Percentiles rank a stretch among this genome's conserved stretches.
These are phyloP conservation scores for Withania somnifera DNA, from an alignment of 305 asterid species.

Conservation along the genomic window DNA sequence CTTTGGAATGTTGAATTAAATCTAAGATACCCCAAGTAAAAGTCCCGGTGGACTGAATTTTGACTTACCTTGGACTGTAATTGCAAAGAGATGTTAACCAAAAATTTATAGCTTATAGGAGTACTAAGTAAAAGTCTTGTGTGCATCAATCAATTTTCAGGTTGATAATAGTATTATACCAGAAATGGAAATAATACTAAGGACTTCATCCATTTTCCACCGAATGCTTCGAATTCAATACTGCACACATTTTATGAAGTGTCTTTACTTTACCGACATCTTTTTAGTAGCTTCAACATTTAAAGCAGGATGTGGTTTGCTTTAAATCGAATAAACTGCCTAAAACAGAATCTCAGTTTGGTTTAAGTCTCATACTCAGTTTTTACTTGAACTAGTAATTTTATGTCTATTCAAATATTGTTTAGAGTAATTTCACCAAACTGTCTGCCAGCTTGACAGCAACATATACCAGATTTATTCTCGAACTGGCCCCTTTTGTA, in stretches of 20 bases:
- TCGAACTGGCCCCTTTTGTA: not conserved
- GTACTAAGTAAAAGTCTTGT: not conserved
- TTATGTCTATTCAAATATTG: not conserved
- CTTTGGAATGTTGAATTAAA: not conserved
- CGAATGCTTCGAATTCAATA: not conserved
- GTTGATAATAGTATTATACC: not conserved
- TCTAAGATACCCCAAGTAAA: no score
- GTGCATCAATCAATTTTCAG: not conserved
- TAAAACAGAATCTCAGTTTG: not conserved
- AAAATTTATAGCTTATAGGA: not conserved
- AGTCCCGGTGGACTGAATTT: not conserved
- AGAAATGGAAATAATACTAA: not conserved
- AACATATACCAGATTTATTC: not conserved
- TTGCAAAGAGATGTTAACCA: not conserved
- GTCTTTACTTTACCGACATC: not conserved
- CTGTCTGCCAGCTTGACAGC: not conserved
- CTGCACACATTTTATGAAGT: not conserved
- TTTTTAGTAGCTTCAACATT: not conserved
- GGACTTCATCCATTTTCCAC: not conserved
- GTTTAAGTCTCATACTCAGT: not conserved
- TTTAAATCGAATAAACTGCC: not conserved
- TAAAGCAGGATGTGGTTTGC: not conserved
- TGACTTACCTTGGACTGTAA: not conserved
- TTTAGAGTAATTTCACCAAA: not conserved
- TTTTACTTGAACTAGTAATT: not conserved